Base-by-base conservation (phyloP, 129 eudicot species). In the Escallonia rubra region DNA sequence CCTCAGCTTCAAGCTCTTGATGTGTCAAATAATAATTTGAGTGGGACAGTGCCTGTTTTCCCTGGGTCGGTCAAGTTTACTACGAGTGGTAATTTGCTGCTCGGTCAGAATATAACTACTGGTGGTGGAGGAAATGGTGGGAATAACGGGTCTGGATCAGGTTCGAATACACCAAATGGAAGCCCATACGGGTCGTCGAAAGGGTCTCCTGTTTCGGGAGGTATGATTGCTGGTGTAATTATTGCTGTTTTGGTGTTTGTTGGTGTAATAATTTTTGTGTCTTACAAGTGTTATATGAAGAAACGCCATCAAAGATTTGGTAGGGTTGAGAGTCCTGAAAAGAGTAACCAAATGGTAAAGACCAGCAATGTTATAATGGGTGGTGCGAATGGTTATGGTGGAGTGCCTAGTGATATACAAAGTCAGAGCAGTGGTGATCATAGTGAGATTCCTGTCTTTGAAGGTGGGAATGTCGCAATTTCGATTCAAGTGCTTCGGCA, bases 401-500 rank as follows among this genome's bases (percentile, higher is more conserved):
- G 88, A 41, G 85, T 69, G 34, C 59, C 80, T 16, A 85, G 80
- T 73, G 96, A 88, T 55, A 69, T 88, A 41, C 88, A 82, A 57
- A 77, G 85, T 68, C 91, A 85, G 63, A 80, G 89, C 41, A 80
- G 85, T 53, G 83, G 89, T 6, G 96, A 88, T 78, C 86, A 65
- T 62, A 85, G 76, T 58, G 91, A 85, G 42, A 72, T 88, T 77
- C 85, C 85, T 40, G 79, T 77, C 57, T 85, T 82, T 12, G 96
- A 88, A 62, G 88, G 86, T 47, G 95, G 95, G 9, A 87, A 84
- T 72, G 86, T 87, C 9, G 81, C 67, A 16, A 87, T 87, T 54
- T 81, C 95, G 0, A 82, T 84, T 58, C 86, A 82, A 58, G 85
- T 75, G 15, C 77, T 80, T 43, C 70, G 74, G 10, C 74, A 80